phyloP scores from a whole-genome alignment of 805 yeast genomes.

The Wickerhamiella vanderwaltii region DNA sequence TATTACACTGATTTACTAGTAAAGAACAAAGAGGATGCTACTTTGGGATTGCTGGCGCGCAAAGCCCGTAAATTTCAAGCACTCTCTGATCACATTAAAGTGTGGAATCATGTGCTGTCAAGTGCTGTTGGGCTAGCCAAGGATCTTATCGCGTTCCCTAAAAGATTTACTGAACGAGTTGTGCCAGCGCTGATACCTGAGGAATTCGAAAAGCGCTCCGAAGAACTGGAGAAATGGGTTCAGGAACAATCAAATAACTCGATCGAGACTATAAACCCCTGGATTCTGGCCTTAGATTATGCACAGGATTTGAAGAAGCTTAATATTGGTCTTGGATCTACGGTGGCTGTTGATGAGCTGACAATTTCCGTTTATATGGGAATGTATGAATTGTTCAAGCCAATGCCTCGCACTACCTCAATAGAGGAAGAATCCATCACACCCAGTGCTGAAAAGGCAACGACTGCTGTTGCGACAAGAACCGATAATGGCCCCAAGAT shows the following conservation, averaged over 20 bases:
- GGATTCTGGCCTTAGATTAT: slow-evolving; percentile 20
- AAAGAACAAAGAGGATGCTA: slow-evolving; percentile 42
- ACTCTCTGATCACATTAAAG: slow-evolving; percentile 50
- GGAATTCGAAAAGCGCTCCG: slow-evolving; percentile 31
- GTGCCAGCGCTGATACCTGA: slow-evolving; percentile 21
- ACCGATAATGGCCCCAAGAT: neutral
- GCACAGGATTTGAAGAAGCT: slow-evolving; percentile 48
- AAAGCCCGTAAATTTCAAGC: slow-evolving; percentile 70
- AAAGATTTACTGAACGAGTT: slow-evolving; percentile 31
- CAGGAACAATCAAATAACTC: slow-evolving; percentile 7
- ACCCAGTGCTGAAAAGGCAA: neutral
- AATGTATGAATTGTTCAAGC: slow-evolving; percentile 26
- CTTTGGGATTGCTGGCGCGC: slow-evolving; percentile 49
- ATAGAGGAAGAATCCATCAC: neutral
- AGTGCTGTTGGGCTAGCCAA: slow-evolving; percentile 42
- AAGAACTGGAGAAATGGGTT: slow-evolving; percentile 23
- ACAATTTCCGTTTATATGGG: slow-evolving; percentile 48
- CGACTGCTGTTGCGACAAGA: neutral
- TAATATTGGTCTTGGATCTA: slow-evolving; percentile 73
- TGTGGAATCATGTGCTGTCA: slow-evolving; percentile 55
- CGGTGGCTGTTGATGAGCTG: slow-evolving; percentile 61
- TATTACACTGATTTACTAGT: slow-evolving; percentile 49
- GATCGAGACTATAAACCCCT: slow-evolving; percentile 13
- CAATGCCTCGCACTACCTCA: neutral
- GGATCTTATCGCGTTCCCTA: slow-evolving; percentile 32